Evolutionary conservation across 768 basidiomycete genomes (phyloP), one percentile per base, ranked within the genome.

Genomic region (Multifurca ochricompacta): DNA sequence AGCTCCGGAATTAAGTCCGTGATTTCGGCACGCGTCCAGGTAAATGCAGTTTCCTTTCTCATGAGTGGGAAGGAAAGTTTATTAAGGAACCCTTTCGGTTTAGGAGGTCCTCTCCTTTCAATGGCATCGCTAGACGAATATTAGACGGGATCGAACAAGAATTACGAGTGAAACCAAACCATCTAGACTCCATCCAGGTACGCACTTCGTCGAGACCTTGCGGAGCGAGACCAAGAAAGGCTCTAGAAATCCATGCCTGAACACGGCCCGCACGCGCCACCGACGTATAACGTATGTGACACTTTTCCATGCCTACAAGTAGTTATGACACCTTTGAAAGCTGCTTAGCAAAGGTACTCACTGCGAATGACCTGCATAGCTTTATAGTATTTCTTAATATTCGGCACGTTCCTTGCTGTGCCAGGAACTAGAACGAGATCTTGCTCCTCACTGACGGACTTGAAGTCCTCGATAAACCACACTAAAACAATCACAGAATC

Each of bases 191-290:
- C 7, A 49, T 19, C 37, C 36, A 49, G 16, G 5, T 18, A 30
- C 28, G 28, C 37, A 14, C 37, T 13, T 40, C 37, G 14, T 36
- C 32, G 14, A 40, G 27, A 21, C 40, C 37, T 21, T 48, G 27
- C 13, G 14, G 27, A 44, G 4, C 41, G 43, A 44, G 23, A 34
- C 40, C 43, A n/a, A 36, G 13, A 35, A 52, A 44, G 23, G 41
- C 62, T 72, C 73, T 6, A 67, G 63, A 32, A 73, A 63, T 11
- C 58, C 54, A 56, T 73, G 71, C 46, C 59, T 65, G 4, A 59
- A 43, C 7, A 53, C 37, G 28, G 55, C 58, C 18, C 69, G 60
- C 11, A 4, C 36, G 47, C 56, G 37, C 68, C 69, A 60, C 16
- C 35, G 47, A 25, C 11, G 9, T 8, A 13, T 56, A 49, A 2